Evolutionary conservation across 1,139 yeast genomes (phyloP), one percentile per base, ranked within the genome.

Genomic region (Lodderomyces pseudojiufengensis): DNA sequence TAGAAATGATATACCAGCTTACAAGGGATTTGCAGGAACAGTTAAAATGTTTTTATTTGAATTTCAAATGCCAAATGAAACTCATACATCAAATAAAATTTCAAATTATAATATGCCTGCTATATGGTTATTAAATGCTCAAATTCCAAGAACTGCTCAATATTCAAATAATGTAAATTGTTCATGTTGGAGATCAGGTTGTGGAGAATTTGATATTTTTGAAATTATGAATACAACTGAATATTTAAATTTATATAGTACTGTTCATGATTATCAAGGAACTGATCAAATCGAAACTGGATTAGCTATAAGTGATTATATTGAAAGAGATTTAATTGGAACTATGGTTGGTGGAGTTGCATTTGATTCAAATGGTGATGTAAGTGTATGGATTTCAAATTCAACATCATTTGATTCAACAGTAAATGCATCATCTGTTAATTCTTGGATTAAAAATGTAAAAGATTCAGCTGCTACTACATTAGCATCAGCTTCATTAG

Each of bases 101-200:
- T 74, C 80, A 55, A 71, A 73, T 52, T 76, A 73, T 55, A 90
- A 90, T 59, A 87, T 88, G 96, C 97, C 97, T 39, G 97, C 97
- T 29, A 80, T 90, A 53, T 90, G 97, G 98, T 70, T 90, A 55
- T 76, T 90, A 57, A 90, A 90, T 56, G 95, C 97, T 30, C 83
- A 85, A 63, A 85, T 90, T 51, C 96, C 97, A 54, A 80, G 97
- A 68, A 90, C 96, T 39, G 62, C 84, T 43, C 97, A 92, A 67
- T 92, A 90, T 47, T 49, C 66, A 9, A 38, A 38, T 56, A 94
- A 94, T 56, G 70, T 69, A 40, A 63, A 80, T 39, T 64, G 97
- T 70, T 87, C 97, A 20, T 92, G 97, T 73, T 92, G 98, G 98
- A 59, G 78, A 48, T 76, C 95, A 27, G 97, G 97, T 35, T 92